These are phyloP conservation scores for Acer yangbiense DNA, from an alignment of 345 rosid genomes.

Conservation along the genomic window DNA sequence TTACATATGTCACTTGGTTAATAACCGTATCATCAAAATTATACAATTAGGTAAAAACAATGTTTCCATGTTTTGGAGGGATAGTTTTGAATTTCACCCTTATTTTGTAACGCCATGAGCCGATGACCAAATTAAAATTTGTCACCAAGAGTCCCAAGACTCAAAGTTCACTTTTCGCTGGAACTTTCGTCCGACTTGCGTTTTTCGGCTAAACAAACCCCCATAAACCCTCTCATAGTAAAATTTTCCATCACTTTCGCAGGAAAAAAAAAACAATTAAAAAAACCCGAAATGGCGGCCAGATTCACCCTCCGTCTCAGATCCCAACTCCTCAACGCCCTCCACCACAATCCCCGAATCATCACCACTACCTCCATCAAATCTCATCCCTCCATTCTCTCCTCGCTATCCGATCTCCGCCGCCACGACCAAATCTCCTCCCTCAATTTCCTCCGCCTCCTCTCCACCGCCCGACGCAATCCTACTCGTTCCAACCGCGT, in stretches of 20 bases:
- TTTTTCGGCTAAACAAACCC: not conserved
- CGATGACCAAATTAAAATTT: too few species aligned
- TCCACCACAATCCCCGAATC: slow-evolving; percentile 21
- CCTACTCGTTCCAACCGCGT: slow-evolving; percentile 61
- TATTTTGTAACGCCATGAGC: too few species aligned
- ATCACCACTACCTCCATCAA: slow-evolving; percentile 25
- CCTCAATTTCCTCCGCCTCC: slow-evolving; percentile 41
- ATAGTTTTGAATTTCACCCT: too few species aligned
- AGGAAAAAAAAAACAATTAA: slow-evolving; percentile 5
- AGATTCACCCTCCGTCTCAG: slow-evolving; percentile 56
- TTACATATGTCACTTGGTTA: too few species aligned
- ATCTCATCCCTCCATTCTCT: slow-evolving; percentile 25
- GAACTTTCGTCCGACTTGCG: not conserved
- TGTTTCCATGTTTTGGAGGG: too few species aligned
- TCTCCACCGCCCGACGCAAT: slow-evolving; percentile 63
- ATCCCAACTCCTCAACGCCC: slow-evolving; percentile 40
- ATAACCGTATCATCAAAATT: too few species aligned
- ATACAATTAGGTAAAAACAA: too few species aligned
- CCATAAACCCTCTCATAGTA: slow-evolving; percentile 6
- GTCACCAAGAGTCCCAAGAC: too few species aligned
- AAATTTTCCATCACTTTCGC: slow-evolving; percentile 17
- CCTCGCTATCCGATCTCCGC: slow-evolving; percentile 31
- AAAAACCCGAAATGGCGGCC: slow-evolving; percentile 46
- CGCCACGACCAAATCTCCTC: slow-evolving; percentile 14
- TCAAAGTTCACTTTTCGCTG: not conserved